These are phyloP conservation scores for Hyphodiscus hymeniophilus DNA, from an alignment of 495 filamentous ascomycete genomes.

Conservation along the genomic window DNA sequence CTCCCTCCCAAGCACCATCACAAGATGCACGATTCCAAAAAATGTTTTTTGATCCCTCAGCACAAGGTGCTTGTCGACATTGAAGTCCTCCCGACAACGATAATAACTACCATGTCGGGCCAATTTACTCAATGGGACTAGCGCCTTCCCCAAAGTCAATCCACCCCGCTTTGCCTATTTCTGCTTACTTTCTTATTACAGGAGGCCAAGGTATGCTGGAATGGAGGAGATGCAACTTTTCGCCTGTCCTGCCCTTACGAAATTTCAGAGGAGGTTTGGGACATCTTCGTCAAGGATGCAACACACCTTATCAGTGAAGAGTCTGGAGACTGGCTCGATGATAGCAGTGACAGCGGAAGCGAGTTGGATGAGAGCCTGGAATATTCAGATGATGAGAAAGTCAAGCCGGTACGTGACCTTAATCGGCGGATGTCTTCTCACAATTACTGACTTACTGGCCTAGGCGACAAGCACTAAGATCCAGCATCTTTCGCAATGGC, in stretches of 20 bases:
- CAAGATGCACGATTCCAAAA: too few species aligned
- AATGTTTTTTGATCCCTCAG: too few species aligned
- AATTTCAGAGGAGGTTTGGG: conserved; percentile 2
- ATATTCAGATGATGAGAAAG: conserved; percentile 5
- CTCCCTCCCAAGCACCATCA: too few species aligned
- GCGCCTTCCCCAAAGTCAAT: too few species aligned
- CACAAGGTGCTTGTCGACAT: too few species aligned
- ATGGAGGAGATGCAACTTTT: conserved; percentile 21
- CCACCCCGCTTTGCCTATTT: too few species aligned
- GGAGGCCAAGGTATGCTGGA: conserved; percentile 24
- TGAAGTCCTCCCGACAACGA: too few species aligned
- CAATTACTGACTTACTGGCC: background rate
- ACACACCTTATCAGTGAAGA: background rate
- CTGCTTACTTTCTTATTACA: conserved; percentile 15
- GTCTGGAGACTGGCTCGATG: background rate
- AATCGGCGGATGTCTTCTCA: too few species aligned
- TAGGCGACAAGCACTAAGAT: conserved; percentile 11
- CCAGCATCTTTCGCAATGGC: conserved; percentile 5
- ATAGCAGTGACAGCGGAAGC: background rate
- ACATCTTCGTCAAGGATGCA: too few species aligned
- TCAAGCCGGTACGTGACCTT: background rate
- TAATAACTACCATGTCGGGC: too few species aligned
- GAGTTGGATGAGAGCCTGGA: background rate
- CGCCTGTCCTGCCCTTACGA: conserved; percentile 25
- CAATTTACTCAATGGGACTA: too few species aligned